Base-by-base conservation (phyloP, 306 rosid species). In the Oxytropis ochrocephala region DNA sequence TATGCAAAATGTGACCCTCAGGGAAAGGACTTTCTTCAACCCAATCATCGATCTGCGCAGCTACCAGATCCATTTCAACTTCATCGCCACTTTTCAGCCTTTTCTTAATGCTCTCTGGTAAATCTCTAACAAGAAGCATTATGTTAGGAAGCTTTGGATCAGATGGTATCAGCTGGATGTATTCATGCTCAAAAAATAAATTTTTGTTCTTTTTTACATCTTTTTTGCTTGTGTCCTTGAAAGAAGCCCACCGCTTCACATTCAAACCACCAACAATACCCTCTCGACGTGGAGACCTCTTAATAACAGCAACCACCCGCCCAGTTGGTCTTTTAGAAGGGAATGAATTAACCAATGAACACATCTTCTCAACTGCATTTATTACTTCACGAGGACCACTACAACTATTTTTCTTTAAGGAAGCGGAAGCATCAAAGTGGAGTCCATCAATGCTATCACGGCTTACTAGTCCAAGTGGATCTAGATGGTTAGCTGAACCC, bases 281-380 rank as follows among this genome's bases (percentile, higher is more conserved):
- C 57, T 84, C 87, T 73, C 97, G 83, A 47, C 79, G 84, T 1
- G 46, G 82, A 64, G 99, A 91, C 75, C 72, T 81, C 74, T 91
- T 88, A 75, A 87, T 42, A 71, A 94, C 48, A 70, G 97, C 83
- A 57, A 94, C 83, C 48, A 91, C 94, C 80, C 77, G 74, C 39
- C 96, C 99, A 27, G 92, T 88, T 11, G 97, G 99, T 72, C 95
- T 85, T 85, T 84, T 91, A 50, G 76, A 85, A 72, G 98, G 95
- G 65, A 69, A 80, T 50, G 88, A 85, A 70, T 72, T 81, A 73
- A 88, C 80, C 84, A 67, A 36, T 53, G 69, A 77, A 81, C 96
- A 84, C 32, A 91, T 16, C 69, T 79, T 75, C 61, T 75, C 85
- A 24, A 84, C 51, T 13, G 87, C 86, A 75, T 66, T 81, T 61